Conservation (phyloP, 306 rosid genomes). For the Cucurbita pepo region DNA sequence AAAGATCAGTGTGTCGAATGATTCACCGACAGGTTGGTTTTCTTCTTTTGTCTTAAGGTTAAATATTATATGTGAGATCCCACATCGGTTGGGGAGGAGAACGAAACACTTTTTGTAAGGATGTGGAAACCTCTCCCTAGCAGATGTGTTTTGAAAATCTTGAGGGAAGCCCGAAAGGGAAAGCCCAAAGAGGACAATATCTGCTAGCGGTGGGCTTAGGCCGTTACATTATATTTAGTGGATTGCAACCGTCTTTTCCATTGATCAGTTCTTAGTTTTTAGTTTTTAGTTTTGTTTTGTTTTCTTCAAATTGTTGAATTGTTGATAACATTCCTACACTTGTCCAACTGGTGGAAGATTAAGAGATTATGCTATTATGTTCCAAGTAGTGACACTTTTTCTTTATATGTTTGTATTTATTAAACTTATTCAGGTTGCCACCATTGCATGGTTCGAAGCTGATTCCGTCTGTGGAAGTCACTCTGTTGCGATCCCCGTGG, state of each 20-base stretch:
- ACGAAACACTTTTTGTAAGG: too few relatives aligned
- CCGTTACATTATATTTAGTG: too few relatives aligned
- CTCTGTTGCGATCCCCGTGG: constrained; percentile 76
- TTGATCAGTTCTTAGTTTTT: not conserved
- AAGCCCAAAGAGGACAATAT: too few relatives aligned
- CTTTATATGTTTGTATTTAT: constrained; percentile 1
- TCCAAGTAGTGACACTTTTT: not conserved
- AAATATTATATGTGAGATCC: not conserved
- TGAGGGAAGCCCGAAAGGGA: too few relatives aligned
- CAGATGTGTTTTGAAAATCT: too few relatives aligned
- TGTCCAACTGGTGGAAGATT: not conserved
- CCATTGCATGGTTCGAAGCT: constrained; percentile 99
- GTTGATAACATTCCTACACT: not conserved
- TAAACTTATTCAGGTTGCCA: constrained; percentile 66
- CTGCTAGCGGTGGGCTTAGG: too few relatives aligned
- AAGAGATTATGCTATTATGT: not conserved
- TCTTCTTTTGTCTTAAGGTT: constrained; percentile 6
- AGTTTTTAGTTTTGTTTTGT: not conserved
- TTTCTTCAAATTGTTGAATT: not conserved
- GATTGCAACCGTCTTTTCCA: not conserved
- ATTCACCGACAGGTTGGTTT: constrained; percentile 76
- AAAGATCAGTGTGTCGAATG: constrained; percentile 94
- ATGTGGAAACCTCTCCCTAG: too few relatives aligned
- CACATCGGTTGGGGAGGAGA: too few relatives aligned
- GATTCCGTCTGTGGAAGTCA: constrained; percentile 99